Evolutionary conservation across 2,329 filamentous ascomycete genomes (phyloP).

Genomic region (Akanthomyces muscarius): DNA sequence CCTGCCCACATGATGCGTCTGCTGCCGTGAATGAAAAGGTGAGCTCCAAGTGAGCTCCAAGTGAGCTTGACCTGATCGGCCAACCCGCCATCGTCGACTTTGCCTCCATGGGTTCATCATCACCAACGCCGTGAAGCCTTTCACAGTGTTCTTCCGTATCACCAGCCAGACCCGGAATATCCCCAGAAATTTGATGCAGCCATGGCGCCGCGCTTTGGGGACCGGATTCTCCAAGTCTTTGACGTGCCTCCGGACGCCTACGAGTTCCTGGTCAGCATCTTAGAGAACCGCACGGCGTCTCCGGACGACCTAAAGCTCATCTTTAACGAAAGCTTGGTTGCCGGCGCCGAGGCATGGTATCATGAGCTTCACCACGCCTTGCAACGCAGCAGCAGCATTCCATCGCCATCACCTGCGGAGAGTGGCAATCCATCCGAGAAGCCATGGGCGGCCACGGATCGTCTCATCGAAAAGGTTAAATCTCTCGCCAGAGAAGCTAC

Average conservation of each 20-base stretch:
- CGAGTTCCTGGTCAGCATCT: conserved; percentile 30
- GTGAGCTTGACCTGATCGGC: neutral
- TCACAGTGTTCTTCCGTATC: neutral
- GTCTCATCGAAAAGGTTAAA: conserved; percentile 30
- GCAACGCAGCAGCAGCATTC: too few relatives aligned
- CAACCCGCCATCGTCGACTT: neutral
- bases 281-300: conserved; percentile 27
- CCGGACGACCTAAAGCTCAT: conserved; percentile 26
- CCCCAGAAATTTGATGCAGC: neutral
- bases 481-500: conserved; percentile 25
- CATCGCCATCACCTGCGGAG: neutral
- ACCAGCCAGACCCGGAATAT: neutral
- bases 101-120: neutral
- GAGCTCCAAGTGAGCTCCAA: conserved; percentile 8
- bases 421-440: neutral
- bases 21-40: neutral
- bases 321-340: conserved; percentile 30
- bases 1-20: neutral
- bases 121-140: neutral
- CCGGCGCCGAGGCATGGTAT: conserved; percentile 27
- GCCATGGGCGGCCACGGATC: conserved; percentile 7
- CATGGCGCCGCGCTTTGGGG: conserved; percentile 22
- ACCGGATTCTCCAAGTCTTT: conserved; percentile 30
- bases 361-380: neutral
- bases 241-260: conserved; percentile 29